Conservation (phyloP, 768 basidiomycete species). For the Gymnopilus dilepis region DNA sequence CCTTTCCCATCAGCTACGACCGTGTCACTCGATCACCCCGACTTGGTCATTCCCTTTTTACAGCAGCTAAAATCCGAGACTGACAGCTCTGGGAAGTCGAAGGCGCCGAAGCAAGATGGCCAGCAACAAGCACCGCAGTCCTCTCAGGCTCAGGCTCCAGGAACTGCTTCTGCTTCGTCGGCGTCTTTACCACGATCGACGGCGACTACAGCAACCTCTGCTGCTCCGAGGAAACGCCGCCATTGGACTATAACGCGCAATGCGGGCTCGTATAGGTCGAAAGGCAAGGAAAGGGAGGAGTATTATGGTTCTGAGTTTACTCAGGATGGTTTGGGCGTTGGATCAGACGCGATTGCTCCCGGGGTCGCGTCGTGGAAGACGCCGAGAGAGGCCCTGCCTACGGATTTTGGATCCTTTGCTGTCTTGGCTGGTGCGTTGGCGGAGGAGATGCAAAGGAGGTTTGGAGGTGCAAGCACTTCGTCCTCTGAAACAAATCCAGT, state of each 20-base stretch:
- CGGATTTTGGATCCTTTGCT: conserved; percentile 70
- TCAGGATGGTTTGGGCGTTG: background rate
- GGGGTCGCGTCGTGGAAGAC: conserved; percentile 48
- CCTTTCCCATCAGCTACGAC: conserved; percentile 33
- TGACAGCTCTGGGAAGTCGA: conserved; percentile 15
- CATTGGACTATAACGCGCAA: conserved; percentile 70
- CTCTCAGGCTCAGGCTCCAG: conserved; percentile 4
- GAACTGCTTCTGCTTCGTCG: conserved; percentile 20
- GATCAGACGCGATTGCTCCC: conserved; percentile 31
- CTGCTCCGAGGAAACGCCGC: conserved; percentile 34
- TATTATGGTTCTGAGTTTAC: background rate
- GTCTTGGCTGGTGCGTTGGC: conserved; percentile 52
- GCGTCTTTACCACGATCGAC: background rate
- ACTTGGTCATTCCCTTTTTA: conserved; percentile 27
- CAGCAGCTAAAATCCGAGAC: conserved; percentile 3
- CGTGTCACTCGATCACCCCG: conserved; percentile 30
- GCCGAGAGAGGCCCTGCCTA: conserved; percentile 56
- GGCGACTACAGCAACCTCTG: background rate
- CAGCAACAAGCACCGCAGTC: background rate
- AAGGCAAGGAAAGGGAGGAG: conserved; percentile 57
- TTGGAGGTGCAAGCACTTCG: conserved; percentile 1
- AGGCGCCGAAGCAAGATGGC: background rate
- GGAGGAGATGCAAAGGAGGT: conserved; percentile 43
- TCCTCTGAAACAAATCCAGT: background rate
- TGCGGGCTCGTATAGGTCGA: conserved; percentile 45